Base-by-base conservation (phyloP, 1,284 basidiomycete genomes). In the Exsudoporus floridanus region DNA sequence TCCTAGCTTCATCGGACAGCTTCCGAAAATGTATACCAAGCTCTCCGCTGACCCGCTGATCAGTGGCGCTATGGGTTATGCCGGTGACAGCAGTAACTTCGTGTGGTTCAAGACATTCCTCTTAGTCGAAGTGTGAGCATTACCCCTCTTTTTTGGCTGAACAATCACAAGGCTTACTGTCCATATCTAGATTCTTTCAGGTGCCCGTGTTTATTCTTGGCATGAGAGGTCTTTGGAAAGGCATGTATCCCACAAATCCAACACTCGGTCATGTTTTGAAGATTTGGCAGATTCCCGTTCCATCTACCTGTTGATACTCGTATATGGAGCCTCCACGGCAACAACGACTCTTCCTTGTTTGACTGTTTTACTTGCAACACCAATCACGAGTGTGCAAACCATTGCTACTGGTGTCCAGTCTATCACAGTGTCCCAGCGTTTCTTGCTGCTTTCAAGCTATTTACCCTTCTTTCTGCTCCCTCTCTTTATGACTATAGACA, bases 271-370 rank as follows among this genome's bases (percentile, higher is more conserved):
- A 9, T 27, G 9, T 39, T 28, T 35, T 46, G 18, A 53, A 7
- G 16, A 21, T 27, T 46, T 21, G 58, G 51, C 60, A 83, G 84
- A 72, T 54, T 77, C 70, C 3, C 70, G 63, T 7, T 61, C 65
- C 12, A 74, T 81, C 47, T 84, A 84, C 62, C 69, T 78, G 10
- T 73, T 83, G 18, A 72, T 94, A 5, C 73, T 90, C 6, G 67
- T 85, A 30, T 94, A 94, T 66, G 89, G 79, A 25, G 87, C 89
- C 0, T 90, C 88, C 0, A 87, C 90, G 0, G 76, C 82, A 0
- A 93, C 90, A 0, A 92, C 90, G 0, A 85, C 86, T 2, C 68
- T 91, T 16, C 82, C 92, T 0, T 90, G 87, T 60, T 67, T 94
- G 45, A 69, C 77, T 3, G 74, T 81, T 25, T 67, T 93, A 37